phyloP scores from a whole-genome alignment of 345 rosid genomes.

The Citrus mangshanensis region DNA sequence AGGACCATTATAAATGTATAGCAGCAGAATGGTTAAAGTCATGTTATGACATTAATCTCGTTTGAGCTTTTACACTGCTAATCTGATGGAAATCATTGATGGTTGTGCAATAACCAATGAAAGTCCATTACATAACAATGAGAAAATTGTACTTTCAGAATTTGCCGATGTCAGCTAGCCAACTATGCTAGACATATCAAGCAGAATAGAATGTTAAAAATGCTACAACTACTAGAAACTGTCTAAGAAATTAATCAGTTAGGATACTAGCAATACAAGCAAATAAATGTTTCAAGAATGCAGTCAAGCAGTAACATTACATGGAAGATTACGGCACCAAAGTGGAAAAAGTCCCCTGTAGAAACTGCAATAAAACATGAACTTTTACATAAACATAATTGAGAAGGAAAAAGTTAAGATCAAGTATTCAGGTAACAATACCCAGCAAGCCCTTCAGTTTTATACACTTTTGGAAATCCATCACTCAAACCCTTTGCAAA shows the following conservation, averaged over 20 bases:
- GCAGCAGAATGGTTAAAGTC: not conserved
- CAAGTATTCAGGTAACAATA: conserved; percentile 17
- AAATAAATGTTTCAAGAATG: conserved; percentile 21
- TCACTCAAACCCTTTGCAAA: conserved; percentile 61
- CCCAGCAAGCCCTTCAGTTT: conserved; percentile 58
- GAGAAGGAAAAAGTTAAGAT: conserved; percentile 1
- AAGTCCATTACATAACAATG: not conserved
- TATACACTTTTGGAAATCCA: conserved; percentile 55
- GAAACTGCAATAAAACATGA: conserved; percentile 32
- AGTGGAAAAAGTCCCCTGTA: conserved; percentile 51
- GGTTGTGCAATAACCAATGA: not conserved
- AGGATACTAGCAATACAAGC: not conserved
- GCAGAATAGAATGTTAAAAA: not conserved
- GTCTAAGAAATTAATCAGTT: not conserved
- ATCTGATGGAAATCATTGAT: not conserved
- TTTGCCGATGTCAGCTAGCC: not conserved
- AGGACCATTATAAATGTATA: not conserved
- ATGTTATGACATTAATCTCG: not conserved
- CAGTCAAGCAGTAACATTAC: conserved; percentile 30
- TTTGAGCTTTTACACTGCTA: not conserved
- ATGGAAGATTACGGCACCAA: conserved; percentile 49
- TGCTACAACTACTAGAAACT: not conserved
- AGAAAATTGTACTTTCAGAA: not conserved
- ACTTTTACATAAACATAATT: not conserved
- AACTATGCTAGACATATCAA: not conserved